Evolutionary conservation across 2,329 filamentous ascomycete genomes (phyloP), one percentile per base, ranked within the genome.

Genomic region (Leptographium galeiforme): DNA sequence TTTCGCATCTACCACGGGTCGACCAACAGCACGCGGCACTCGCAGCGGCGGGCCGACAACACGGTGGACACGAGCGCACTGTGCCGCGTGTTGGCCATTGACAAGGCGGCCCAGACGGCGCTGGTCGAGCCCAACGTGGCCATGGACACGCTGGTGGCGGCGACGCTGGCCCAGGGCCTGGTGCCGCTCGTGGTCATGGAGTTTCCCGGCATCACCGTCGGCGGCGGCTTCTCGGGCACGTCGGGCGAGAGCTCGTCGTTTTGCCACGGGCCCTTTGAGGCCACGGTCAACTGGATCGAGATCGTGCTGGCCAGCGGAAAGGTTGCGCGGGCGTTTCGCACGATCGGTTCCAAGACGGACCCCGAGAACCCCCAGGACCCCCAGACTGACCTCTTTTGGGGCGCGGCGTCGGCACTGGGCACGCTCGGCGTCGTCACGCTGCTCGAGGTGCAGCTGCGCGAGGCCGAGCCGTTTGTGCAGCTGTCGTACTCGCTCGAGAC

Each of bases 1-100:
- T 89, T 87, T 66, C 76, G 84, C n/a, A 82, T 89, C 63, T 85
- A 81, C 60, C 85, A 89, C 67, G 86, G 86, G 56, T 81, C 83
- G 0, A 89, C 85, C 32, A 89, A 87, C 68, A 87, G 81, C 66
- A 89, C 86, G 40, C 81, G 86, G 8, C 74, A 75, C 32, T 73
- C 73, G 8, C 67, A 70, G 19, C 72, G 72, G 34, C 67, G 66
- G 47, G 63, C 66, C 13, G 72, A 74, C 63, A 78, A 77, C 60
- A 77, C 80, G 11, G 72, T 90, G 53, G 83, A 88, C 64, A 88
- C 83, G 40, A 84, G 81, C 65, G 62, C 64, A 5, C 74, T 90
- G 11, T 74, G 72, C 58, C 74, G 78, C 64, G 77, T 90, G 16
- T 69, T 90, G 11, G 66, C 71, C 10, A 69, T 90, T 48, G 76